Percentiles rank a stretch among this genome's conserved stretches.
phyloP scores from a whole-genome alignment of 169 alveolate species.

The Plasmodium billcollinsi region DNA sequence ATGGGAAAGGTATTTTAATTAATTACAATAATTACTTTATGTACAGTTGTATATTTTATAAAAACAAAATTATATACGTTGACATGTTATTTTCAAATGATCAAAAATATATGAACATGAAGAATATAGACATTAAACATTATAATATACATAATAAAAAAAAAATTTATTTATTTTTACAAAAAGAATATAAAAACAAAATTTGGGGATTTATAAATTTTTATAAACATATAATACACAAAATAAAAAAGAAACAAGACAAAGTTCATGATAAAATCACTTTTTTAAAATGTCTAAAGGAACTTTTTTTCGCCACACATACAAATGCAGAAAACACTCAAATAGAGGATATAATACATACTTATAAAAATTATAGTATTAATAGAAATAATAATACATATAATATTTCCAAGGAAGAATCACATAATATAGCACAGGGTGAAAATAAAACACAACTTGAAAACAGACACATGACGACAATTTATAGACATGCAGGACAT shows the following conservation, averaged over 20 bases:
- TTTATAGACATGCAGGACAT: too few species aligned
- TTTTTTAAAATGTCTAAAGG: too few species aligned
- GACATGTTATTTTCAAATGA: slow-evolving; percentile 57
- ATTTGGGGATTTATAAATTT: slow-evolving; percentile 31
- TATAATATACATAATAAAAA: background rate
- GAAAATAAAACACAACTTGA: too few species aligned
- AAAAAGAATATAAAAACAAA: slow-evolving; percentile 33
- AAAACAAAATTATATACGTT: slow-evolving; percentile 44
- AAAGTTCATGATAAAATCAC: too few species aligned
- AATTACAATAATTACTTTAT: slow-evolving; percentile 78
- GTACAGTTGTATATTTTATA: slow-evolving; percentile 76
- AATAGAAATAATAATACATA: too few species aligned
- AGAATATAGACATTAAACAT: background rate
- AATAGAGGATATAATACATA: too few species aligned
- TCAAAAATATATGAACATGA: background rate
- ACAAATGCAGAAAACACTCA: too few species aligned
- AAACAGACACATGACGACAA: too few species aligned
- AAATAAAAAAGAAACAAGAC: slow-evolving; percentile 19
- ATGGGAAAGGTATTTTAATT: slow-evolving; percentile 80
- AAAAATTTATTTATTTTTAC: slow-evolving; percentile 10
- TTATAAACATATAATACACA: slow-evolving; percentile 25
- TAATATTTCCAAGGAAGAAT: too few species aligned
- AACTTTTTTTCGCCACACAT: too few species aligned
- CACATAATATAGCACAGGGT: too few species aligned
- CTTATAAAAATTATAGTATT: too few species aligned